Conservation (phyloP, 1,139 yeast genomes). For the Suhomyces ambrosiae region DNA sequence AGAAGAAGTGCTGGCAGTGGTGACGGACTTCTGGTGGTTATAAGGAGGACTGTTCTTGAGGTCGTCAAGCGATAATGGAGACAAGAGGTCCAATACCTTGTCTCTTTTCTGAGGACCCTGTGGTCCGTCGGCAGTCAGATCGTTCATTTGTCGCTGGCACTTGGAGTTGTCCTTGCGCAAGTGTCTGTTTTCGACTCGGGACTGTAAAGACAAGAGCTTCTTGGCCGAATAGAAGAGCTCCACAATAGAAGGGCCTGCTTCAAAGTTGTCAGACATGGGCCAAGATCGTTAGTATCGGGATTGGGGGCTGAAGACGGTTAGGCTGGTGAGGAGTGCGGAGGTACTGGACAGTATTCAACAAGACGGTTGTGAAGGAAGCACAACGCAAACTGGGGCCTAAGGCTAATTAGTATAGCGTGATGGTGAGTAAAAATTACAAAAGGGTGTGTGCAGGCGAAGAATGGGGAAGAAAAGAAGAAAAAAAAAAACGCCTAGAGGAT, state of each 20-base stretch:
- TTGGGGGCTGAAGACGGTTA: too few species aligned
- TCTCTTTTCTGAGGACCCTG: constrained; percentile 14
- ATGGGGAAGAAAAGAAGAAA: too few species aligned
- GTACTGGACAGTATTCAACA: too few species aligned
- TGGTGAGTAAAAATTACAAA: too few species aligned
- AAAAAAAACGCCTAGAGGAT: too few species aligned
- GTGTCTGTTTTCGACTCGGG: constrained; percentile 46
- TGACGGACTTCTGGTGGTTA: constrained; percentile 11
- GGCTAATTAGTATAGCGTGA: too few species aligned
- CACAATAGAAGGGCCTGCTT: constrained; percentile 42
- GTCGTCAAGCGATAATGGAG: constrained; percentile 46
- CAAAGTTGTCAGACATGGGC: constrained; percentile 19
- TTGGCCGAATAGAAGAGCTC: constrained; percentile 49
- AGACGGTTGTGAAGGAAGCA: too few species aligned
- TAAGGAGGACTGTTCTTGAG: constrained; percentile 25
- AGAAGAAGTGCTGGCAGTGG: constrained; percentile 5
- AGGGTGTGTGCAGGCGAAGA: too few species aligned
- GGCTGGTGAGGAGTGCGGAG: too few species aligned
- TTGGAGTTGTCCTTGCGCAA: constrained; percentile 38
- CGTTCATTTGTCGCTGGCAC: constrained; percentile 17
- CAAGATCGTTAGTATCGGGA: too few species aligned
- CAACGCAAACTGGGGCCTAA: too few species aligned
- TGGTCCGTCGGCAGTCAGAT: too few species aligned
- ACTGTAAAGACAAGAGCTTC: constrained; percentile 41
- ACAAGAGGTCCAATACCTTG: constrained; percentile 38